Evolutionary conservation across 768 basidiomycete genomes (phyloP).

Genomic region (Tricholoma hemisulphureum): DNA sequence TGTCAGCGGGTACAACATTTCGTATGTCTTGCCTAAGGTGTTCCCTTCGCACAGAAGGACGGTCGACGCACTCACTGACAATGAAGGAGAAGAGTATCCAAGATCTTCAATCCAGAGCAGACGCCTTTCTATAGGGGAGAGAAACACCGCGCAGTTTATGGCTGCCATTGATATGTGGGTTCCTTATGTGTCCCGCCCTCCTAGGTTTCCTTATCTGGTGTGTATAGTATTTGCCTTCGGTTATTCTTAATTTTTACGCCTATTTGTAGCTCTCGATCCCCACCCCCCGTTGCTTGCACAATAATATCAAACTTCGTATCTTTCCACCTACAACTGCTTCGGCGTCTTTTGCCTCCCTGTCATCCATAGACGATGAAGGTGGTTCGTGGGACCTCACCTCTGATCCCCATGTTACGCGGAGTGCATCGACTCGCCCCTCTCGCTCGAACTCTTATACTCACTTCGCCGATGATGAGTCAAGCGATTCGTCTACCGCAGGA

Average conservation of each 20-base stretch:
- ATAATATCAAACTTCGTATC: constrained; percentile 71
- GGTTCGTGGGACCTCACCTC: constrained; percentile 73
- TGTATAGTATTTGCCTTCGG: constrained; percentile 18
- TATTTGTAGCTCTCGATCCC: constrained; percentile 66
- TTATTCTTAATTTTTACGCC: constrained; percentile 4
- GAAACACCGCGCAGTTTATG: constrained; percentile 69
- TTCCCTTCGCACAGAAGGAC: constrained; percentile 39
- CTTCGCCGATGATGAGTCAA: constrained; percentile 81
- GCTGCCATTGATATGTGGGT: constrained; percentile 77
- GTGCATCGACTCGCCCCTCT: constrained; percentile 42
- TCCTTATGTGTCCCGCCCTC: constrained; percentile 65
- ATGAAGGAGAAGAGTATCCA: constrained; percentile 26
- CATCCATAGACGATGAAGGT: constrained; percentile 70
- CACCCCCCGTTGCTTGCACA: constrained; percentile 74
- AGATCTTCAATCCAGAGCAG: constrained; percentile 38
- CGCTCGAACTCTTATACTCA: constrained; percentile 62
- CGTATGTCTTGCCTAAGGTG: constrained; percentile 71
- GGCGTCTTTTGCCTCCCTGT: constrained; percentile 69
- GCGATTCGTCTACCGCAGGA: constrained; percentile 60
- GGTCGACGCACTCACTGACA: constrained; percentile 17
- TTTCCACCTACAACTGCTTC: constrained; percentile 57
- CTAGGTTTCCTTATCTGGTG: constrained; percentile 74
- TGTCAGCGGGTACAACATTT: constrained; percentile 73
- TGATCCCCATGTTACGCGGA: constrained; percentile 72
- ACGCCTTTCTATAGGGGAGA: constrained; percentile 58